Conservation (phyloP, 2,329 filamentous ascomycete species). For the Aspergillus sojae region DNA sequence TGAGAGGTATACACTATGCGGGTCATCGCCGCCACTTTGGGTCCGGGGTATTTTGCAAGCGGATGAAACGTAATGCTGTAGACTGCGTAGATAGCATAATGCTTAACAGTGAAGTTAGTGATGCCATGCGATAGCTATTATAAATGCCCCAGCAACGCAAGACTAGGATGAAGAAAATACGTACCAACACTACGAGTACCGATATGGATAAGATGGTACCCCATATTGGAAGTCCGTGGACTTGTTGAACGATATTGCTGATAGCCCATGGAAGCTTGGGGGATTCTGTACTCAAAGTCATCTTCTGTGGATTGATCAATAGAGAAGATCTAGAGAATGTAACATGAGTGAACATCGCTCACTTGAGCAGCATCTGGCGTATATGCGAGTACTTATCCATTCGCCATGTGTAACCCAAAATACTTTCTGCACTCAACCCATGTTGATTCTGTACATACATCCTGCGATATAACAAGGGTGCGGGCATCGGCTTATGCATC, state of each 20-base stretch:
- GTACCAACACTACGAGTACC: background rate
- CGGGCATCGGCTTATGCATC: background rate
- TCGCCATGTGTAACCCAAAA: background rate
- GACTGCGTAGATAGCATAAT: background rate
- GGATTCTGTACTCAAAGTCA: background rate
- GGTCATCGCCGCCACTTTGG: background rate
- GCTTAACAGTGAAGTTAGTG: background rate
- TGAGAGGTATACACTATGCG: background rate
- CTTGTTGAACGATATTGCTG: background rate
- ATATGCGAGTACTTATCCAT: background rate
- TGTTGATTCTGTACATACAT: background rate
- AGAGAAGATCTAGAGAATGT: no score
- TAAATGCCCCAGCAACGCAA: background rate
- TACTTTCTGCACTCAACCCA: rapidly evolving
- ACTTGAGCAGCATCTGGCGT: background rate
- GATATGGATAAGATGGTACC: background rate
- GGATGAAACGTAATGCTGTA: background rate
- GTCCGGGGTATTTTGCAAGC: background rate
- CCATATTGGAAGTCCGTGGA: background rate
- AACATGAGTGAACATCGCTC: background rate
- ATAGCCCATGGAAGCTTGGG: background rate
- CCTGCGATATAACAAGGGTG: background rate
- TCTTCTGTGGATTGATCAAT: background rate
- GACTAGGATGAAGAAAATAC: background rate
- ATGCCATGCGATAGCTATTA: background rate